A percentile compares a stretch with the other conserved stretches of the same genome.
Conservation (phyloP, 805 yeast genomes). For the Monosporozyma servazzii region DNA sequence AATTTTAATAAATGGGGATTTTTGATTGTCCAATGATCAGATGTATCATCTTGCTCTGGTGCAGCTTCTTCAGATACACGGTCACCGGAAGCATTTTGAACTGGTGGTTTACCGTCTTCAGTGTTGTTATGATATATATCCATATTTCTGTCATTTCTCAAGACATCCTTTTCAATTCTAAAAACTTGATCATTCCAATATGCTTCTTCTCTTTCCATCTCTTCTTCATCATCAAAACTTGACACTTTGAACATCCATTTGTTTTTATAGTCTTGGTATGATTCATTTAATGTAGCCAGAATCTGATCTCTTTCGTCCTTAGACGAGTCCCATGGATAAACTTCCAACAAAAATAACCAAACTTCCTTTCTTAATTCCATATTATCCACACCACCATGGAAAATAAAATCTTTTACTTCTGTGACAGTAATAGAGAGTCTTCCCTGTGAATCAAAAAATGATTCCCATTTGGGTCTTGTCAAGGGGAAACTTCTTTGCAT, state of each 20-base stretch:
- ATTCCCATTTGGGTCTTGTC: constrained; percentile 65
- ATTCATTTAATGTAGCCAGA: constrained; percentile 43
- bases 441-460: constrained; percentile 75
- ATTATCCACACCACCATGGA: constrained; percentile 77
- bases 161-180: constrained; percentile 88
- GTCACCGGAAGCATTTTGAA: constrained; percentile 24
- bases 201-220: constrained; percentile 38
- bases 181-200: constrained; percentile 86
- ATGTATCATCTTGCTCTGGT: constrained; percentile 8
- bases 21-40: constrained; percentile 51
- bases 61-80: constrained; percentile 29
- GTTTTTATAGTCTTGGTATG: constrained; percentile 53
- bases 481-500: constrained; percentile 46
- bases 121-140: constrained; percentile 44
- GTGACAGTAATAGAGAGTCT: constrained; percentile 58
- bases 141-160: constrained; percentile 77
- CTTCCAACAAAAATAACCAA: constrained; percentile 78
- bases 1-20: constrained; percentile 69
- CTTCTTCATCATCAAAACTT: constrained; percentile 17
- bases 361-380: constrained; percentile 53
- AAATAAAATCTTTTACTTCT: constrained; percentile 75
- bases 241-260: constrained; percentile 51
- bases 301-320: constrained; percentile 55
- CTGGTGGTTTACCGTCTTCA: constrained; percentile 33
- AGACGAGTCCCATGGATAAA: constrained; percentile 85